Percentiles rank a stretch among this genome's conserved stretches.
phyloP scores from a whole-genome alignment of 805 yeast genomes.

The Teunomyces lycoperdinae region DNA sequence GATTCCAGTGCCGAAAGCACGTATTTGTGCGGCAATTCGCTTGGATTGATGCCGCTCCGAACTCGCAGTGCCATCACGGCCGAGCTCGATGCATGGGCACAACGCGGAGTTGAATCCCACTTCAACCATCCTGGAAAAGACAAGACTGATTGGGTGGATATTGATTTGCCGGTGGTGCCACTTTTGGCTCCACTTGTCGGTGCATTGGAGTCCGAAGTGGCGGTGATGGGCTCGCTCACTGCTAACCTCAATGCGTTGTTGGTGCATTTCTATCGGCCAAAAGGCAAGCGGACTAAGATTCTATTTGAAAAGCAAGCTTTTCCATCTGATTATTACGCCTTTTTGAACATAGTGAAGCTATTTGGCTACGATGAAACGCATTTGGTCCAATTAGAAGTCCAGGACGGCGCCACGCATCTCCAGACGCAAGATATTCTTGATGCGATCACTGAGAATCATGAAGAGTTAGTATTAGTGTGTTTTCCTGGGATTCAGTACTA shows the following conservation, averaged over 20 bases:
- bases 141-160: conserved; percentile 75
- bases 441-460: conserved; percentile 53
- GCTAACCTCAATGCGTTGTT: conserved; percentile 75
- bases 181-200: conserved; percentile 75
- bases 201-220: conserved; percentile 72
- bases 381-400: conserved; percentile 63
- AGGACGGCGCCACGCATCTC: conserved; percentile 52
- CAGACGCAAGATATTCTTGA: conserved; percentile 61
- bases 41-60: conserved; percentile 79
- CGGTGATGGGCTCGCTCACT: conserved; percentile 84
- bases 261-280: conserved; percentile 71
- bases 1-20: conserved; percentile 26
- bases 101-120: conserved; percentile 81
- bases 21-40: conserved; percentile 90
- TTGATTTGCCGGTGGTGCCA: conserved; percentile 74
- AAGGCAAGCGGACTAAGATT: conserved; percentile 57
- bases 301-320: conserved; percentile 84
- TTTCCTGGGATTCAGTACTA: conserved; percentile 90
- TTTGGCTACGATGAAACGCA: conserved; percentile 51
- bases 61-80: conserved; percentile 55
- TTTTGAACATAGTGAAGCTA: conserved; percentile 65
- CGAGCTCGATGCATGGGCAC: conserved; percentile 82
- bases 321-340: conserved; percentile 89
- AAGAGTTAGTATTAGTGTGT: conserved; percentile 68
- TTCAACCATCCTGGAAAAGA: conserved; percentile 60